A percentile compares a stretch with the other conserved stretches of the same genome.
phyloP scores from a whole-genome alignment of 73 alveolate species.

The Halteria grandinella region DNA sequence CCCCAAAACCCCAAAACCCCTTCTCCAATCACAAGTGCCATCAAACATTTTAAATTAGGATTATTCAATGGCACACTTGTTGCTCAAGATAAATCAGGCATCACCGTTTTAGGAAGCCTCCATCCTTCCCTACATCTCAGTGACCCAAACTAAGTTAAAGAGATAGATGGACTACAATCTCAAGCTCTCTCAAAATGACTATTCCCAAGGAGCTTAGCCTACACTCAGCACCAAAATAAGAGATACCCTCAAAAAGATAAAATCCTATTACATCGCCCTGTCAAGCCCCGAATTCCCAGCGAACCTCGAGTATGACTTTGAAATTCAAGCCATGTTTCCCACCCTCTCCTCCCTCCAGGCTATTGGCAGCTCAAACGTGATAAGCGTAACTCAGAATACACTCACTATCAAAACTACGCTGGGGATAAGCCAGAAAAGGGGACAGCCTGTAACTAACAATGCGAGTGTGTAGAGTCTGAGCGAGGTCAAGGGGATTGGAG shows the following conservation, averaged over 20 bases:
- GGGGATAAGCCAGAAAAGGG: too few species aligned
- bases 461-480: not conserved
- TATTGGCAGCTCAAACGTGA: too few species aligned
- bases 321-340: not conserved
- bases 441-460: too few species aligned
- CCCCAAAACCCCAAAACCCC: too few species aligned
- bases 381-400: too few species aligned
- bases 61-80: not conserved
- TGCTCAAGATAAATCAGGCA: not conserved
- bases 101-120: too few species aligned
- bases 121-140: slow-evolving; percentile 7
- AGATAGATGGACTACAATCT: not conserved
- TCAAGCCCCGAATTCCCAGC: slow-evolving; percentile 16
- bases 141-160: slow-evolving; percentile 10
- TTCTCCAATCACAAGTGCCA: not conserved
- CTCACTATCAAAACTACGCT: too few species aligned
- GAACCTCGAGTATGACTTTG: slow-evolving; percentile 33
- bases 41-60: not conserved
- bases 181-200: slow-evolving; percentile 1
- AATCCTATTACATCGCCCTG: slow-evolving; percentile 13
- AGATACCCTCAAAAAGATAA: slow-evolving; percentile 25
- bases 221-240: not conserved
- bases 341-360: not conserved
- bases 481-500: not conserved
- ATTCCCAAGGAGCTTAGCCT: too few species aligned